phyloP scores from a whole-genome alignment of 345 rosid genomes.

The Ailanthus altissimus region DNA sequence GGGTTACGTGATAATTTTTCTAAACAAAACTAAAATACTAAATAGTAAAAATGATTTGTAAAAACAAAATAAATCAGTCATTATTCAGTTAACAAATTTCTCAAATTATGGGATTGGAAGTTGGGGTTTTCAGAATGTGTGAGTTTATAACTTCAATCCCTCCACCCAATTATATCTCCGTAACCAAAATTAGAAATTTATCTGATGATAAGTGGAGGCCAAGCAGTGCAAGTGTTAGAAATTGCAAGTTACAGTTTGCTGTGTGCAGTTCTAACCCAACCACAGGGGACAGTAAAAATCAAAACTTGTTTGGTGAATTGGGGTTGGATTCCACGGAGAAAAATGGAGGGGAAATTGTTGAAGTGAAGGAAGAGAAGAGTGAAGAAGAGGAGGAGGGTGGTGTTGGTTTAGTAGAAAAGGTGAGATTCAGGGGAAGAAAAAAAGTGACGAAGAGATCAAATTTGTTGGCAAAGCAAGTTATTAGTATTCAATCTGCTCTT shows the following conservation, averaged over 20 bases:
- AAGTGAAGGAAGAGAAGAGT: slow-evolving; percentile 17
- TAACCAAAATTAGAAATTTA: not conserved
- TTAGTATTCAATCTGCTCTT: slow-evolving; percentile 72
- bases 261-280: slow-evolving; percentile 5
- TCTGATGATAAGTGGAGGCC: slow-evolving; percentile 1
- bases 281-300: slow-evolving; percentile 15
- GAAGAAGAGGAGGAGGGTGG: slow-evolving; percentile 26
- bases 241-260: slow-evolving; percentile 13
- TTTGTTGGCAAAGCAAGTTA: slow-evolving; percentile 82
- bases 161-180: not conserved
- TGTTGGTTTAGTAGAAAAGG: slow-evolving; percentile 13
- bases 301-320: slow-evolving; percentile 27
- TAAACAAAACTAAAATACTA: too few species aligned
- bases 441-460: slow-evolving; percentile 60
- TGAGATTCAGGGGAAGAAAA: slow-evolving; percentile 38
- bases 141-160: slow-evolving; percentile 11
- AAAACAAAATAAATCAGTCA: too few species aligned
- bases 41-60: too few species aligned
- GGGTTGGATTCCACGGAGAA: slow-evolving; percentile 32
- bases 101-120: not conserved
- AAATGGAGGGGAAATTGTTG: slow-evolving; percentile 21
- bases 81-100: not conserved
- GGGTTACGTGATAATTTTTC: too few species aligned
- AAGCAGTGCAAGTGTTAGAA: slow-evolving; percentile 9
- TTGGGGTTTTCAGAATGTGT: slow-evolving; percentile 5